Evolutionary conservation across 208 protist genomes (phyloP).

Genomic region (Acanthamoeba triangularis): DNA sequence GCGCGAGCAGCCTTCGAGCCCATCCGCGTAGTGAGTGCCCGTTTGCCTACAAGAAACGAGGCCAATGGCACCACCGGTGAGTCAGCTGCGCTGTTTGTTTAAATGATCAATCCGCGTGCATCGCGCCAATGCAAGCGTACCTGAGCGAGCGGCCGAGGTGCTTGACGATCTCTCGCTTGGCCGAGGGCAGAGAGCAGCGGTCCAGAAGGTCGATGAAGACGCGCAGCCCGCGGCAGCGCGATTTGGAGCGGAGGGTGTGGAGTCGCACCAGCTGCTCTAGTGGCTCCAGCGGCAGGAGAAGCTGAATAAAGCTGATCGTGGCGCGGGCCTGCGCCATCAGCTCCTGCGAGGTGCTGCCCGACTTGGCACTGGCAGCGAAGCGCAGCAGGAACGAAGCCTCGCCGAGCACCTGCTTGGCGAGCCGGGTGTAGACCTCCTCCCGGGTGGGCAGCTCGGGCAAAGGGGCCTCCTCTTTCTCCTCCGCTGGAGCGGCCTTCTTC

Average conservation of each 20-base stretch:
- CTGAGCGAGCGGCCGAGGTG: conserved; percentile 5
- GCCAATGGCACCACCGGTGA: background rate
- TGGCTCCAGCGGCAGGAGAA: conserved; percentile 19
- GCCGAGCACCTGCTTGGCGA: conserved; percentile 20
- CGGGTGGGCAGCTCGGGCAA: conserved; percentile 13
- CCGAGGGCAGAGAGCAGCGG: conserved; percentile 51
- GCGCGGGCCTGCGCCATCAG: background rate
- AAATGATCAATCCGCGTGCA: background rate
- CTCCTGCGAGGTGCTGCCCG: background rate
- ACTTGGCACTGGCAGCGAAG: conserved; percentile 17
- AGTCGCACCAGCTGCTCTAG: conserved; percentile 32
- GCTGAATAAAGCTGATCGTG: conserved; percentile 45
- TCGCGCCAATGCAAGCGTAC: background rate
- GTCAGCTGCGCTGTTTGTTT: too few species aligned
- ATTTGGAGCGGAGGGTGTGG: conserved; percentile 3
- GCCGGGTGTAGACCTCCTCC: conserved; percentile 34
- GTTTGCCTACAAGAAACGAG: background rate
- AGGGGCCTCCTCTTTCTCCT: background rate
- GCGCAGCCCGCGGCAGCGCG: background rate
- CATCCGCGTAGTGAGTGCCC: conserved; percentile 12
- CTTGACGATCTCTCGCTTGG: conserved; percentile 43
- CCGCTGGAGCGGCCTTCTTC: background rate
- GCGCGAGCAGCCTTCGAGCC: conserved; percentile 43
- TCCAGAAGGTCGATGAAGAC: conserved; percentile 45
- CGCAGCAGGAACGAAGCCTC: conserved; percentile 19